Evolutionary conservation across 140 eudicot genomes (phyloP).

Genomic region (Cichorium intybus): DNA sequence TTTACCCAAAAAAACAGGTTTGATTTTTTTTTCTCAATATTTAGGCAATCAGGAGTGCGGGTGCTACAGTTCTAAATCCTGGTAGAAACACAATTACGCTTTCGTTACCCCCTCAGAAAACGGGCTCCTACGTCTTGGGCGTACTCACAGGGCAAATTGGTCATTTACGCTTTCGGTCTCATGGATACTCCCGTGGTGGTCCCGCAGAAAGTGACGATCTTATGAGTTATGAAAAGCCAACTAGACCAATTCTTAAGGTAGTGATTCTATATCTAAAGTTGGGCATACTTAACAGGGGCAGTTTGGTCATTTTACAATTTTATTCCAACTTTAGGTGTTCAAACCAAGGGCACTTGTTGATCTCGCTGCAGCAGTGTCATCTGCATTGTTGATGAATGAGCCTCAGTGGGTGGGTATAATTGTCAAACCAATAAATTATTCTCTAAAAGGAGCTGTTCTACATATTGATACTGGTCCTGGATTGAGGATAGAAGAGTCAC

Average conservation of each 20-base stretch:
- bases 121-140: constrained; percentile 97
- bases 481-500: constrained; percentile 58
- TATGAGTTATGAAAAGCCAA: constrained; percentile 96
- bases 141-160: constrained; percentile 97
- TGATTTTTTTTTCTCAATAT: constrained; percentile 3
- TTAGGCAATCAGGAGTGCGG: constrained; percentile 82
- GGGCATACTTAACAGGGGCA: no score
- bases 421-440: constrained; percentile 70
- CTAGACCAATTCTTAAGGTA: constrained; percentile 94
- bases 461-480: constrained; percentile 98
- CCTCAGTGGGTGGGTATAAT: constrained; percentile 96
- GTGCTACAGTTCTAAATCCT: constrained; percentile 70
- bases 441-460: constrained; percentile 87
- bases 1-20: not conserved
- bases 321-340: constrained; percentile 52
- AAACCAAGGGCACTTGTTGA: constrained; percentile 96
- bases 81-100: constrained; percentile 82
- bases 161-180: constrained; percentile 89
- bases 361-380: constrained; percentile 90
- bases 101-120: constrained; percentile 88
- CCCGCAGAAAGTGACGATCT: constrained; percentile 97
- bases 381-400: constrained; percentile 92
- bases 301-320: not conserved
- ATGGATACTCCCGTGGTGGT: constrained; percentile 87
- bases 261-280: not conserved